Evolutionary conservation across 2,329 filamentous ascomycete genomes (phyloP).

Genomic region (Trichothecium roseum): DNA sequence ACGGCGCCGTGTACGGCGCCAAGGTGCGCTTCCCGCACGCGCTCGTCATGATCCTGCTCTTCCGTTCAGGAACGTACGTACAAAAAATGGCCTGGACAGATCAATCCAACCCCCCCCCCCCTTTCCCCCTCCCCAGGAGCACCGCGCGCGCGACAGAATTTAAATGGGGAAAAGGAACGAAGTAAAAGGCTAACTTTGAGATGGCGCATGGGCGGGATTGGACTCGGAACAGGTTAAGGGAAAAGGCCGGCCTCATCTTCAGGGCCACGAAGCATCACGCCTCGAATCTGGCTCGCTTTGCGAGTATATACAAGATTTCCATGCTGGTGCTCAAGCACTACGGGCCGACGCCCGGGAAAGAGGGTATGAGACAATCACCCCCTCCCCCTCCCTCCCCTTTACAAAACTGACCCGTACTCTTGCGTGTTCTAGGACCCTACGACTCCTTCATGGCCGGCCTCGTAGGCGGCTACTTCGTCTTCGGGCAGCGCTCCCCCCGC

Average conservation of each 20-base stretch:
- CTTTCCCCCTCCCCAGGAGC: background rate
- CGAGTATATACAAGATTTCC: conserved; percentile 75
- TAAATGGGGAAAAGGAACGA: no score
- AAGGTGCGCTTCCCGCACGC: conserved; percentile 99
- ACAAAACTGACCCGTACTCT: conserved; percentile 1
- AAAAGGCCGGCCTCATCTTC: conserved; percentile 70
- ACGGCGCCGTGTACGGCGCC: conserved; percentile 91
- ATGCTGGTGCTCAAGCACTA: conserved; percentile 65
- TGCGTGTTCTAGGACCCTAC: conserved; percentile 42
- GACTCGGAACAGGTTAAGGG: conserved; percentile 40
- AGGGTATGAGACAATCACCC: conserved; percentile 25
- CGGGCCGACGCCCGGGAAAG: conserved; percentile 47
- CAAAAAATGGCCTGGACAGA: no score
- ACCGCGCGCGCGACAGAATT: background rate
- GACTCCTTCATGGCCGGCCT: conserved; percentile 83
- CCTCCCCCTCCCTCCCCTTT: no score
- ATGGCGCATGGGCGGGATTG: no score
- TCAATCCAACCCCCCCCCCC: background rate
- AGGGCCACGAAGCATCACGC: conserved; percentile 86
- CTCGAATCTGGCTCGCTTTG: conserved; percentile 83
- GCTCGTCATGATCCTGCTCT: conserved; percentile 96
- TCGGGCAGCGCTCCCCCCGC: conserved; percentile 57
- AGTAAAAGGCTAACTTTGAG: no score
- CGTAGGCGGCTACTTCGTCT: conserved; percentile 85
- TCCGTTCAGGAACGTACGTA: conserved; percentile 76